Evolutionary conservation across 2,329 filamentous ascomycete genomes (phyloP).

Genomic region (Colletotrichum brevisporum): DNA sequence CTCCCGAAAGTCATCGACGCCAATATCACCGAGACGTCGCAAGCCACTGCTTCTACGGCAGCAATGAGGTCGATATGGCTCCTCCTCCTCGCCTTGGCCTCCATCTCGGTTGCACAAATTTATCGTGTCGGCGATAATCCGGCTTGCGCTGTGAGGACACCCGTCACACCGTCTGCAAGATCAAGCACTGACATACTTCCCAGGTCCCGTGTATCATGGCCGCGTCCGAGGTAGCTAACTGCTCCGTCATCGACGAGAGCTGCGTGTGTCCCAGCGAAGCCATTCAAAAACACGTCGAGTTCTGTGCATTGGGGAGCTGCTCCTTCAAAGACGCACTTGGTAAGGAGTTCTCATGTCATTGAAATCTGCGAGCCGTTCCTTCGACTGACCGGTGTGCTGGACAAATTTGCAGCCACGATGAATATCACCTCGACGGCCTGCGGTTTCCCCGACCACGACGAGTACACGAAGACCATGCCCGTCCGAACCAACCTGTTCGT

Average conservation of each 20-base stretch:
- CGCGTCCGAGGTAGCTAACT: neutral
- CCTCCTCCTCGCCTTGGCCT: neutral
- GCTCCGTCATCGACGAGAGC: neutral
- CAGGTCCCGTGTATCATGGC: neutral
- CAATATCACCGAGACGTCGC: no score
- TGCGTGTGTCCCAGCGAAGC: neutral
- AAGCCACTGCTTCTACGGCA: neutral
- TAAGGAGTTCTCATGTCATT: neutral
- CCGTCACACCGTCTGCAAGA: neutral
- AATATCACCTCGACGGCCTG: constrained; percentile 32
- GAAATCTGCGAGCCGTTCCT: neutral
- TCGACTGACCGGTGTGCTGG: no score
- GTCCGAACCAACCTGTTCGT: constrained; percentile 7
- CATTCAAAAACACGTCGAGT: neutral
- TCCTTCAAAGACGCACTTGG: constrained; percentile 20
- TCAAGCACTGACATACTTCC: neutral
- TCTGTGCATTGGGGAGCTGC: constrained; percentile 17
- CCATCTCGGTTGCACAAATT: neutral
- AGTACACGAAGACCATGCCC: neutral
- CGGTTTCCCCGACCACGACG: constrained; percentile 1
- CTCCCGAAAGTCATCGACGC: neutral
- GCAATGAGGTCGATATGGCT: neutral
- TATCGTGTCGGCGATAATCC: neutral
- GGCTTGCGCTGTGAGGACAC: neutral
- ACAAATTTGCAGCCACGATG: no score